These are phyloP conservation scores for Entomortierella beljakovae DNA, from an alignment of 192 early-diverging fungal genomes.

Conservation along the genomic window DNA sequence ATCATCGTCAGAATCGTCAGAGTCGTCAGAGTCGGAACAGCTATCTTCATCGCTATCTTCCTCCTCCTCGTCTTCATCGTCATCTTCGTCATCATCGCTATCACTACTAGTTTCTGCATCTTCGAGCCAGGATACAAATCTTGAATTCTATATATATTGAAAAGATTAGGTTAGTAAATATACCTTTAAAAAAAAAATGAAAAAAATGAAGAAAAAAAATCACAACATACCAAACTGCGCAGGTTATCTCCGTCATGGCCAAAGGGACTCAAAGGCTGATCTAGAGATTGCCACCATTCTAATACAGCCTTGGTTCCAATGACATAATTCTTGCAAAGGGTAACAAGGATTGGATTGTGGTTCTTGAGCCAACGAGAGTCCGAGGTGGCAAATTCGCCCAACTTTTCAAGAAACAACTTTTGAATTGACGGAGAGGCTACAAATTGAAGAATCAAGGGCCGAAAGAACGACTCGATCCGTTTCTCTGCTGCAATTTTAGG, in stretches of 20 bases:
- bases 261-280: slow-evolving; percentile 16
- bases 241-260: slow-evolving; percentile 26
- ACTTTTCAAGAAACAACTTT: slow-evolving; percentile 34
- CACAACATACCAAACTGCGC: slow-evolving; percentile 27
- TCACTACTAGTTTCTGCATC: slow-evolving; percentile 36
- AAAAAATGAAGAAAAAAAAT: neutral
- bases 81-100: slow-evolving; percentile 31
- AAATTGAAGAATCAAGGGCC: slow-evolving; percentile 52
- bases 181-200: neutral
- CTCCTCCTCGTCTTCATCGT: slow-evolving; percentile 34
- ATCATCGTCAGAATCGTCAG: slow-evolving; percentile 23
- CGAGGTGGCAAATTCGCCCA: slow-evolving; percentile 18
- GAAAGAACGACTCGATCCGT: slow-evolving; percentile 54
- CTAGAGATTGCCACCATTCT: slow-evolving; percentile 56
- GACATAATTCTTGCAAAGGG: slow-evolving; percentile 60
- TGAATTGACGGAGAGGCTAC: slow-evolving; percentile 48
- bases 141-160: slow-evolving; percentile 28
- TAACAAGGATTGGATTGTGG: slow-evolving; percentile 53
- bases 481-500: slow-evolving; percentile 43
- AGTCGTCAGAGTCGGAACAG: slow-evolving; percentile 22
- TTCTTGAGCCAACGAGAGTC: slow-evolving; percentile 32
- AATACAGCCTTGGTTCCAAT: slow-evolving; percentile 57
- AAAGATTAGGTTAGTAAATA: neutral
- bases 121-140: slow-evolving; percentile 58
- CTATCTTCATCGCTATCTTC: slow-evolving; percentile 29